Base-by-base conservation (phyloP, 2,329 filamentous ascomycete species). In the Aspergillus ibericus region DNA sequence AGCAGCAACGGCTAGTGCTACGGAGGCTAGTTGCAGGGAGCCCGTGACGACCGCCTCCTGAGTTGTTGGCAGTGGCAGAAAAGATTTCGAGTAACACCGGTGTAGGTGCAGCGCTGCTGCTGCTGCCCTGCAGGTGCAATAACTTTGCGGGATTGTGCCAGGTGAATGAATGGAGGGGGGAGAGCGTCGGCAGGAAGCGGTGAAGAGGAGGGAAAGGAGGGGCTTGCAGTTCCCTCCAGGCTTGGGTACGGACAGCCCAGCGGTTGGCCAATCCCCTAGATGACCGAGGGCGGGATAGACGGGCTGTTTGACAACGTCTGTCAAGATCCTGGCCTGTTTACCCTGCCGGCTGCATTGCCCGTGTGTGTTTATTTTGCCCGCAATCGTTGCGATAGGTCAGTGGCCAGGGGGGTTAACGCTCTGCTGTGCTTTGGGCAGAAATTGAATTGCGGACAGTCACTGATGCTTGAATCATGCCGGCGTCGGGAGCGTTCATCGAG, bases 361-460 rank as follows among this genome's bases (percentile, higher is more conserved):
- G 59, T 53, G 61, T 54, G 59, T 62, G 56, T 61, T 64, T 60
- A 63, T 48, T 63, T 59, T 42, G 18, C 50, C 29, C 22, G 13
- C 25, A 29, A 20, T 35, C 20, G 34, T 18, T 29, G 9, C 53
- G 49, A 66, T 63, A 65, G 63, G 57, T 47, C 48, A 35, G 36
- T 40, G 27, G 32, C 12, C 16, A 27, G 42, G 36, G 38, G 32
- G 34, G 38, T 34, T 25, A 36, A 46, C 38, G 53, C 56, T 51
- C 56, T 58, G 59, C 53, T 61, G 38, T 42, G 53, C 58, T 55
- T 68, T 66, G 64, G 66, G 66, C 66, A 68, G 61, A 64, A 68
- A 68, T 53, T 48, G 55, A 63, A 66, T 57, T 27, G 47, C 58
- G 47, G 53, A 34, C 50, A 53, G 49, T 44, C 58, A 46, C 22